A percentile compares a stretch with the other conserved stretches of the same genome.
These are phyloP conservation scores for Sphagnurus paluster DNA, from an alignment of 1,284 basidiomycete genomes.

Conservation along the genomic window DNA sequence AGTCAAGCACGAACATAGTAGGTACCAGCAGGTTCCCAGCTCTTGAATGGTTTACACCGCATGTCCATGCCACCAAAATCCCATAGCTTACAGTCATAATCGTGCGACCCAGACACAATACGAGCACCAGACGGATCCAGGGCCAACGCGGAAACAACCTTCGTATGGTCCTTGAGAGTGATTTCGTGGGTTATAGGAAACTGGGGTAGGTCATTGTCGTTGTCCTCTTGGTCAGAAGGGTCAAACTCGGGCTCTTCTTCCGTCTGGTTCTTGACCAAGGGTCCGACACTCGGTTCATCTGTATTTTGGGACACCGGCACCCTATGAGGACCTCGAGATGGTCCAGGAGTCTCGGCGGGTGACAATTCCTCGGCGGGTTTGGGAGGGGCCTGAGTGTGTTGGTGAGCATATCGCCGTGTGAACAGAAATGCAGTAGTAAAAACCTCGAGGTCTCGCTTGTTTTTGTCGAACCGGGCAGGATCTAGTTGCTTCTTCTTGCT, in stretches of 20 bases:
- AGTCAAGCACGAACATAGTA: constrained; percentile 73
- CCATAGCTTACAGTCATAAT: constrained; percentile 98
- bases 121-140: constrained; percentile 94
- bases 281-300: not conserved
- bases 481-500: constrained; percentile 65
- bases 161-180: constrained; percentile 89
- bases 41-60: constrained; percentile 90
- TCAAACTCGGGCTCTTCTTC: constrained; percentile 24
- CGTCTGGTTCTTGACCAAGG: constrained; percentile 15
- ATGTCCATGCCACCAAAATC: constrained; percentile 98
- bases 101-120: constrained; percentile 88
- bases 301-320: not conserved
- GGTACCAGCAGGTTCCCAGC: constrained; percentile 90
- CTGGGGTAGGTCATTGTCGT: constrained; percentile 46
- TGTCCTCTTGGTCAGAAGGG: constrained; percentile 40
- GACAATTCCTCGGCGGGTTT: constrained; percentile 1
- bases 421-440: constrained; percentile 12
- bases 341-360: constrained; percentile 11
- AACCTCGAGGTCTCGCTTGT: constrained; percentile 54
- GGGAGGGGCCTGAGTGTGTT: not conserved
- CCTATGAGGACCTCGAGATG: constrained; percentile 5
- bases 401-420: constrained; percentile 1
- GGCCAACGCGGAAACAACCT: constrained; percentile 90
- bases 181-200: constrained; percentile 91
- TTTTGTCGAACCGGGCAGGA: constrained; percentile 72